Evolutionary conservation across 2,329 filamentous ascomycete genomes (phyloP).

Genomic region (Verticillium isaacii): DNA sequence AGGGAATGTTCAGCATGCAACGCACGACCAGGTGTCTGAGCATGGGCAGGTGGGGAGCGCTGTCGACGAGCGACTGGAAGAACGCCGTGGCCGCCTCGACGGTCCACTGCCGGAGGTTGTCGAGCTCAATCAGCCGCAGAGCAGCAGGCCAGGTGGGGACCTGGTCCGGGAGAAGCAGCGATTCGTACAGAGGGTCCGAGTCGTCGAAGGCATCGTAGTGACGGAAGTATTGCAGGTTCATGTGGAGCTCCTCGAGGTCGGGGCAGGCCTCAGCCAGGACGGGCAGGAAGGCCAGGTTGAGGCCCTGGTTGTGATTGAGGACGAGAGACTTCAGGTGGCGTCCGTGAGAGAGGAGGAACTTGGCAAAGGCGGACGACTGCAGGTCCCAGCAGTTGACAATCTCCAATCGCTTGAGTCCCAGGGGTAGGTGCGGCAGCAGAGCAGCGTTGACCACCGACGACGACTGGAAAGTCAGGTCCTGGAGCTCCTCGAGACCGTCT

Average conservation of each 20-base stretch:
- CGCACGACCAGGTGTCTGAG: slow-evolving; percentile 70
- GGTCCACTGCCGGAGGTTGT: slow-evolving; percentile 72
- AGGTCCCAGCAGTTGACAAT: slow-evolving; percentile 77
- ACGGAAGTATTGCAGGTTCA: slow-evolving; percentile 77
- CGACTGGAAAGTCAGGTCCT: slow-evolving; percentile 67
- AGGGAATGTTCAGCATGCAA: slow-evolving; percentile 73
- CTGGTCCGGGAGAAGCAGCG: slow-evolving; percentile 58
- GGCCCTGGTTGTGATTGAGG: slow-evolving; percentile 73
- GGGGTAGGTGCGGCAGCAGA: slow-evolving; percentile 66
- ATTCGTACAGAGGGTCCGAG: slow-evolving; percentile 69
- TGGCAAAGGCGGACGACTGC: slow-evolving; percentile 58
- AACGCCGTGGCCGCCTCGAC: slow-evolving; percentile 67
- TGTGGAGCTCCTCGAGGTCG: slow-evolving; percentile 61
- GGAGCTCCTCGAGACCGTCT: slow-evolving; percentile 54
- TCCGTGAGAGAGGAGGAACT: slow-evolving; percentile 66
- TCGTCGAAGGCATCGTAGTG: slow-evolving; percentile 64
- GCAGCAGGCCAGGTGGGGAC: slow-evolving; percentile 73
- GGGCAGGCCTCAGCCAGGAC: slow-evolving; percentile 65
- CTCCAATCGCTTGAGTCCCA: slow-evolving; percentile 60
- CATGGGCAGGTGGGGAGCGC: slow-evolving; percentile 58
- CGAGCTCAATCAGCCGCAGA: slow-evolving; percentile 67
- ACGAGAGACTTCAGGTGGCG: slow-evolving; percentile 60
- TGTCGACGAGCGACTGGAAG: slow-evolving; percentile 72
- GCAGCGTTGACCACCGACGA: slow-evolving; percentile 66
- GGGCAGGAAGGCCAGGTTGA: slow-evolving; percentile 71